Percentiles rank a stretch among this genome's conserved stretches.
phyloP scores from a whole-genome alignment of 2,329 filamentous ascomycete genomes.

The Aspergillus brasiliensis region DNA sequence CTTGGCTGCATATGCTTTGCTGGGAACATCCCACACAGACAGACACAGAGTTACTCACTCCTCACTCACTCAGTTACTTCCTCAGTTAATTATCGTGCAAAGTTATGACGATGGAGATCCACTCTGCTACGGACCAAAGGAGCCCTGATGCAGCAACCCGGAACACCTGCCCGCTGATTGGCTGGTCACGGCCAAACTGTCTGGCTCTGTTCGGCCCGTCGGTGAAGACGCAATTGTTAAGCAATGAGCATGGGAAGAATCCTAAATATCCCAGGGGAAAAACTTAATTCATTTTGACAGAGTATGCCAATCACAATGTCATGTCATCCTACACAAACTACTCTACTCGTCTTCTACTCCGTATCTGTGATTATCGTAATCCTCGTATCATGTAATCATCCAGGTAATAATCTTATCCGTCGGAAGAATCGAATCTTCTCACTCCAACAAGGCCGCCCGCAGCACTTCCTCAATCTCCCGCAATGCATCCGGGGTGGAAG shows the following conservation, averaged over 20 bases:
- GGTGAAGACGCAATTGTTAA: background rate
- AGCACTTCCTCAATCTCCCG: constrained; percentile 45
- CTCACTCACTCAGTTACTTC: too few relatives aligned
- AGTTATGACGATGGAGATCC: too few relatives aligned
- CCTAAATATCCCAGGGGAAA: background rate
- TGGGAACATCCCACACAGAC: too few relatives aligned
- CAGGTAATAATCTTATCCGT: background rate
- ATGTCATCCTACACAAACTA: too few relatives aligned
- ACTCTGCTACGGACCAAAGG: constrained; percentile 2
- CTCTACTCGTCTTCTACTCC: too few relatives aligned
- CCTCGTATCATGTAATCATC: too few relatives aligned
- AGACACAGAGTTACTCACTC: too few relatives aligned
- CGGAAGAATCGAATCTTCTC: background rate
- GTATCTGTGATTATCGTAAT: too few relatives aligned
- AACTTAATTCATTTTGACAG: background rate
- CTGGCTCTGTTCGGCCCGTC: background rate
- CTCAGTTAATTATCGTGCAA: too few relatives aligned
- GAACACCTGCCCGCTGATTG: background rate
- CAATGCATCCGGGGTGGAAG: constrained; percentile 48
- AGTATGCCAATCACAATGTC: too few relatives aligned
- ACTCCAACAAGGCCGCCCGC: constrained; percentile 35
- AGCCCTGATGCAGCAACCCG: background rate
- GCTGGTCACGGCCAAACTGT: background rate
- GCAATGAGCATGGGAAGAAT: background rate
- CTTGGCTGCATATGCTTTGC: too few relatives aligned